Base-by-base conservation (phyloP, 2,329 filamentous ascomycete genomes). In the Fusarium dlaminii region DNA sequence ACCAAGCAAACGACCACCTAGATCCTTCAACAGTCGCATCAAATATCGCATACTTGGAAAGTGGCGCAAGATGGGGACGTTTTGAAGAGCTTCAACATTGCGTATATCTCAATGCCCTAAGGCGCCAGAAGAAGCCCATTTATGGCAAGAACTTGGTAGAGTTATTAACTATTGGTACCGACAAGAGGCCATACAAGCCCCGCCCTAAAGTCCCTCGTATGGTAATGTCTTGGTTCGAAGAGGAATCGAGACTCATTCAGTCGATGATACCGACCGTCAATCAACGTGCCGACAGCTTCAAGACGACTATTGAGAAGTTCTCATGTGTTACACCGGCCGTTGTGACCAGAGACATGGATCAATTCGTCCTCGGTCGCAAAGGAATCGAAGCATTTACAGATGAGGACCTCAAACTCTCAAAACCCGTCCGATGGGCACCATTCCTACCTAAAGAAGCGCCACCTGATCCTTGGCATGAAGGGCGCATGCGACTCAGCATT, bases 261-360 rank as follows among this genome's bases (percentile, higher is more conserved):
- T 86, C 89, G 8, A 90, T 96, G 83, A 90, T 96, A n/a, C 90
- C 91, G 24, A 94, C 91, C 0, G 82, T 97, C 2, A 88, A 92
- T 45, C 89, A 94, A 77, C 91, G 95, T 30, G 91, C 95, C 4
- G 88, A 90, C 58, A 86, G 87, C 20, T 87, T 97, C 82, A 92
- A 96, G 77, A 90, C 90, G 1, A 91, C 89, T 6, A 92, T 99
- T 60, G 91, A 93, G 72, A 94, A 96, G 80, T 99, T 98, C 78
- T 94, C 93, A 2, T 99, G 96, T 77, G 91, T 98, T 39, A 98
- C 96, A 0, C 96, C 96, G 5, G 92, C 94, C 3, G 96, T 94
- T 18, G 91, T 97, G 8, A 94, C 95, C 1, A 90, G 92, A 36
- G 94, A 97, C 73, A 86, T 97, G 77, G 90, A 90, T 24, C 86